Conservation (phyloP, 768 basidiomycete genomes). For the Imleria badia region DNA sequence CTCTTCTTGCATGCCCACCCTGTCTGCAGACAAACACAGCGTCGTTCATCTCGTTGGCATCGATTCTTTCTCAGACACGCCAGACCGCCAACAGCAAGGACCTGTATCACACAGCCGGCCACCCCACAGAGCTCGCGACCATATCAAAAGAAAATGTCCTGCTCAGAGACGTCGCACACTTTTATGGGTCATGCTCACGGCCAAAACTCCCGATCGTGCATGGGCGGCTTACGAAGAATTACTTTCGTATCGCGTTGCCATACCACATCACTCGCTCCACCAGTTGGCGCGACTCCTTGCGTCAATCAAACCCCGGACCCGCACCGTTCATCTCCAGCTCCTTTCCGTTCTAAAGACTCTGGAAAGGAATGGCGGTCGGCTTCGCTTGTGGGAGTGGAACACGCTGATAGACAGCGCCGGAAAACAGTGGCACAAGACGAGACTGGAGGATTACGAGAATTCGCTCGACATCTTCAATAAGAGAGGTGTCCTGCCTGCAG, state of each 20-base stretch:
- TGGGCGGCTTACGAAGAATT: constrained; percentile 47
- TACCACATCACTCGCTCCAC: constrained; percentile 51
- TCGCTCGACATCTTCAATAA: constrained; percentile 62
- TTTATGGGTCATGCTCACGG: constrained; percentile 33
- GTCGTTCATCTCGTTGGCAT: constrained; percentile 5
- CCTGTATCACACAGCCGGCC: background rate
- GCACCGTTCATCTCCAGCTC: constrained; percentile 59
- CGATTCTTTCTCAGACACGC: constrained; percentile 6
- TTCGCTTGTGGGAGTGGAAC: constrained; percentile 76
- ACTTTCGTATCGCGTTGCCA: constrained; percentile 21
- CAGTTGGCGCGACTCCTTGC: constrained; percentile 61
- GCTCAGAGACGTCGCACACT: constrained; percentile 24
- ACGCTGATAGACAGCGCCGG: constrained; percentile 67
- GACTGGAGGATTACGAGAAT: constrained; percentile 54
- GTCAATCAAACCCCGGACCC: constrained; percentile 52
- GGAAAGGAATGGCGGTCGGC: constrained; percentile 49
- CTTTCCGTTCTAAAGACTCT: constrained; percentile 66
- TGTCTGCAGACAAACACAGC: background rate
- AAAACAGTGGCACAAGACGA: constrained; percentile 60
- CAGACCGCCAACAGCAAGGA: constrained; percentile 1
- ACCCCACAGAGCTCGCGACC: background rate
- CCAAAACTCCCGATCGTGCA: constrained; percentile 33
- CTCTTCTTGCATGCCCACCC: background rate
- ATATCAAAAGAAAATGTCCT: constrained; percentile 18
- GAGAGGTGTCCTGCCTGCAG: constrained; percentile 43